phyloP scores from a whole-genome alignment of 495 filamentous ascomycete genomes.

The Aspergillus diversus region DNA sequence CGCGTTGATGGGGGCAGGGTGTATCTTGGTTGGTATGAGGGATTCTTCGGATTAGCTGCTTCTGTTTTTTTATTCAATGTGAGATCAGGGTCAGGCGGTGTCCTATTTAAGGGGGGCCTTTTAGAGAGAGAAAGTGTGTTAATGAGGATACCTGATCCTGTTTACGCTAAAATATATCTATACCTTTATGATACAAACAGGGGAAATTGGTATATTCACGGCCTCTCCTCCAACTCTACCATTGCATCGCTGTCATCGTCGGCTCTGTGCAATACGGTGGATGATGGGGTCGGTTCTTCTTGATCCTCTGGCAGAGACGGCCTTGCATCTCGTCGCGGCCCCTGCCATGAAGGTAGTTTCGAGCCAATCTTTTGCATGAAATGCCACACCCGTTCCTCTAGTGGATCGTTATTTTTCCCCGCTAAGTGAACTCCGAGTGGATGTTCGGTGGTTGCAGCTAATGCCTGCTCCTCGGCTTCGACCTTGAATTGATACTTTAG shows the following conservation, averaged over 20 bases:
- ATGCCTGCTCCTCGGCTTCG: constrained; percentile 81
- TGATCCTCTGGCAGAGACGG: constrained; percentile 12
- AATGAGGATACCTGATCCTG: constrained; percentile 1
- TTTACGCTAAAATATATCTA: constrained; percentile 4
- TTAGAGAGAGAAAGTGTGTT: neutral
- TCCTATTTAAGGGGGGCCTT: neutral
- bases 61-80: constrained; percentile 12
- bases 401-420: constrained; percentile 29
- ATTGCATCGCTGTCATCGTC: constrained; percentile 66
- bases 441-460: constrained; percentile 45
- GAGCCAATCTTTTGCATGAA: constrained; percentile 60
- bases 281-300: neutral
- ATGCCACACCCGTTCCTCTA: constrained; percentile 72
- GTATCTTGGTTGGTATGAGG: constrained; percentile 85
- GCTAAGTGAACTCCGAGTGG: constrained; percentile 38
- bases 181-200: constrained; percentile 12
- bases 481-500: constrained; percentile 97
- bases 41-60: constrained; percentile 42
- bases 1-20: constrained; percentile 80
- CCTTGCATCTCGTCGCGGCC: constrained; percentile 22
- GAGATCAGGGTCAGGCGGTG: too few species aligned
- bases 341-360: constrained; percentile 54
- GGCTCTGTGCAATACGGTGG: constrained; percentile 12
- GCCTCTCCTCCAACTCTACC: constrained; percentile 64
- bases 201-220: constrained; percentile 10